Evolutionary conservation across 2,329 filamentous ascomycete species (phyloP), one percentile per base, ranked within the genome.

Genomic region (Fusarium fujikuroi): DNA sequence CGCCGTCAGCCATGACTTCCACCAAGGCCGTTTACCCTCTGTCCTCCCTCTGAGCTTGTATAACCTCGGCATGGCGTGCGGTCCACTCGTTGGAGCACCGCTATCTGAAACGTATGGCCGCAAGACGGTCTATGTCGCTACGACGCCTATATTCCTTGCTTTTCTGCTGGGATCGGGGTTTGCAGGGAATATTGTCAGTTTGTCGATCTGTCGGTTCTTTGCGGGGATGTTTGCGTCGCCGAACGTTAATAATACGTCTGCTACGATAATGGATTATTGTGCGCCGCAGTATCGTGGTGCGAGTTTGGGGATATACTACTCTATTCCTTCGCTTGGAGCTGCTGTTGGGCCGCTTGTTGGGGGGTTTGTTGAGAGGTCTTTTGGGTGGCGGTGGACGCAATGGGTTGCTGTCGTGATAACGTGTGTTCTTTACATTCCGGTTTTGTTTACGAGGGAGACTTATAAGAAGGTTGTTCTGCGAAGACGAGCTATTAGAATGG

Each of bases 11-110:
- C 11, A 60, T 9, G 70, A 62, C 21, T 73, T 72, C 3, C 34
- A 52, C 3, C 43, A 59, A 28, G 49, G 36, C 1, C 60, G 46
- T 3, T 8, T 66, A 3, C 28, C 47, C 11, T 39, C 60, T 1
- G 66, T 73, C 0, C 32, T 73, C 0, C 70, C 70, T 1, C 5
- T 73, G 8, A 63, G 65, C 23, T 9, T 73, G 25, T 73, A 73
- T 23, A 73, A 73, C 9, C 70, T 73, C 23, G 70, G 70, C 9
- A 73, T 73, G 70, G 70, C 70, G 5, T 73, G 70, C 2, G 70
- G 70, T 1, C 70, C 70, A 1, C 61, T 73, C 0, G 61, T 73
- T 0, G 70, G 70, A 1, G 70, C 70, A 7, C 70, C 70, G 23
- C 36, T 73, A 1, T 73, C 70, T 1, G 70, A 73, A 4, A 73